Evolutionary conservation across 371 early-diverging fungal species (phyloP).

Genomic region (Coelomomyces lativittatus): DNA sequence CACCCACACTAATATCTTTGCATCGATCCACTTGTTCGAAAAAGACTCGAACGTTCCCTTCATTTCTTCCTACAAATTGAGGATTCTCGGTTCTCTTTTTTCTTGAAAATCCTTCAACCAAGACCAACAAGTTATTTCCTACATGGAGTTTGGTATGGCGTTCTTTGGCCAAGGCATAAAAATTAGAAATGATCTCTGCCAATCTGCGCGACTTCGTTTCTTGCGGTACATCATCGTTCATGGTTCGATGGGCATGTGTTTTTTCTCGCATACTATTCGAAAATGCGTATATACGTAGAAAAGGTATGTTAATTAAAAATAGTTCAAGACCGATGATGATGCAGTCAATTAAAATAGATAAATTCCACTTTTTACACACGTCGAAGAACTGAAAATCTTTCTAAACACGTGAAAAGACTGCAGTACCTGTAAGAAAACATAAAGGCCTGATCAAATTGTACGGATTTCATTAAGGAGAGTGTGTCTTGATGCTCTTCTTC

Average conservation of each 20-base stretch:
- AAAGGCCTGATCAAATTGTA: constrained; percentile 55
- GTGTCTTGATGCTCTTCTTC: constrained; percentile 55
- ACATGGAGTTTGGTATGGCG: constrained; percentile 26
- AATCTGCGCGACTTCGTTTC: constrained; percentile 39
- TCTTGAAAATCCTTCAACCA: constrained; percentile 30
- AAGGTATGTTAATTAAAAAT: too few relatives aligned
- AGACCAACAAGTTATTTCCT: constrained; percentile 33
- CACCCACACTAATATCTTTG: constrained; percentile 7
- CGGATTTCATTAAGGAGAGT: constrained; percentile 41
- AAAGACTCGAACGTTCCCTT: constrained; percentile 38
- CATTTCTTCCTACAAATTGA: constrained; percentile 24
- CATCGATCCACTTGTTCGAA: constrained; percentile 3
- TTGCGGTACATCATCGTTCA: constrained; percentile 47
- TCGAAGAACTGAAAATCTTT: background rate
- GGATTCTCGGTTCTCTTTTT: constrained; percentile 11
- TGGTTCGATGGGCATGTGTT: constrained; percentile 54
- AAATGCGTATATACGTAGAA: too few relatives aligned
- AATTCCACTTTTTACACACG: too few relatives aligned
- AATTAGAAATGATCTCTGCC: constrained; percentile 44
- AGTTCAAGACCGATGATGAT: too few relatives aligned
- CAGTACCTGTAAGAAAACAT: constrained; percentile 55
- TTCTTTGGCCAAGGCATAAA: constrained; percentile 35
- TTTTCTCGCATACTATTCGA: constrained; percentile 45
- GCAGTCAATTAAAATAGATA: too few relatives aligned
- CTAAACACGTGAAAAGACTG: background rate